Evolutionary conservation across 805 yeast species (phyloP), one percentile per base, ranked within the genome.

Genomic region (Phaffomyces thermotolerans): DNA sequence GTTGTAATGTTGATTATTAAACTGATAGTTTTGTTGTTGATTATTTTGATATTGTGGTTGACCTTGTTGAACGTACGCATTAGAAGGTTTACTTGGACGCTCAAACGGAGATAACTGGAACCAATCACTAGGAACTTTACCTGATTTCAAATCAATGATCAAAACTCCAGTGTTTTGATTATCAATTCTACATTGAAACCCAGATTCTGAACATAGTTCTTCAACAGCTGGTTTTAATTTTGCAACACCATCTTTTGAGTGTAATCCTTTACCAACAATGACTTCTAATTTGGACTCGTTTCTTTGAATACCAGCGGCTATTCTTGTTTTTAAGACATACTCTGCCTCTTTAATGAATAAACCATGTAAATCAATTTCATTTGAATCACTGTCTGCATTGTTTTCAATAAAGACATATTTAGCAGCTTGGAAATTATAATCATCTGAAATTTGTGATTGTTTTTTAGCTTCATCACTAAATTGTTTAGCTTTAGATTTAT

Each of bases 281-380:
- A 88, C 93, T 50, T 79, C 76, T 36, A 91, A 66, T 40, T 74
- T 76, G 3, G 73, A 62, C 57, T 86, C 93, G 43, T 75, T 68
- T 22, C 77, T 67, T 33, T 58, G 57, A 14, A 78, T 71, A 42
- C 81, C 87, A 24, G 78, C 79, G n/a, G 73, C 71, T 39, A 91
- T 74, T 45, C 98, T 72, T 47, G 75, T 78, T 52, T 82, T 85
- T 51, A 91, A 69, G 40, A 84, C 77, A 58, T 78, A 83, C 48
- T 78, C 77, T 8, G 97, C 96, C 65, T 91, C 99, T 59, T 81
- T 83, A 17, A 91, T 95, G 54, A 72, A 90, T 27, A 91, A 67
- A 0, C 99, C 99, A 62, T 91, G 99, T 42, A 91, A 70, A 65
- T 91, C 98, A 49, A 91, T 88, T 63, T 91, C 98, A 61, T 87